A percentile compares a stretch with the other conserved stretches of the same genome.
Conservation (phyloP, 2,329 filamentous ascomycete species). For the Epichloe elymi region DNA sequence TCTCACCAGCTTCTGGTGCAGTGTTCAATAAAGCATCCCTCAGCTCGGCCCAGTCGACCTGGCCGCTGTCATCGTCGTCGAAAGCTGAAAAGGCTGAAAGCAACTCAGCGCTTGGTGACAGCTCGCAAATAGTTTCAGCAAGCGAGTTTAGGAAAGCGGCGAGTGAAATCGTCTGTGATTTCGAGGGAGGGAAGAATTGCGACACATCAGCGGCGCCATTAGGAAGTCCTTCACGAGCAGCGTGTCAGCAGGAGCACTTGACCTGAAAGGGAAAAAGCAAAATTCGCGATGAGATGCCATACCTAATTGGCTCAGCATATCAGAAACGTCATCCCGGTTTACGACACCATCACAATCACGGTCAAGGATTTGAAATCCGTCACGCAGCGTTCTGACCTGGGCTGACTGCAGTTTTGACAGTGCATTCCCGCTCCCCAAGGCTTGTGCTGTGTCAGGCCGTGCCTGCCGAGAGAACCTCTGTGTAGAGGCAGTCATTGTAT, state of each 20-base stretch:
- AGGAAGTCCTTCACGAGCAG: constrained; percentile 48
- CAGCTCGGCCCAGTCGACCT: constrained; percentile 73
- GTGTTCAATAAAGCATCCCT: constrained; percentile 74
- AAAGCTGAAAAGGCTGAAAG: constrained; percentile 88
- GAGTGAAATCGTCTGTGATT: constrained; percentile 63
- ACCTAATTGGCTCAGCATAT: constrained; percentile 81
- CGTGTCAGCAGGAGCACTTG: neutral
- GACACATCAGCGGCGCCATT: constrained; percentile 57
- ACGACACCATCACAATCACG: constrained; percentile 76
- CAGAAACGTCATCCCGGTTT: constrained; percentile 68
- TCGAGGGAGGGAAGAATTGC: constrained; percentile 66
- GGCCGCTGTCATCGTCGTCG: constrained; percentile 88
- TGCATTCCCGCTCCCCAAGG: constrained; percentile 35
- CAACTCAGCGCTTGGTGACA: constrained; percentile 70
- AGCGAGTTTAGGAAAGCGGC: constrained; percentile 77
- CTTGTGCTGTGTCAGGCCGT: constrained; percentile 19
- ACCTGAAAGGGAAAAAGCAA: neutral
- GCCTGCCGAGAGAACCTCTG: constrained; percentile 18
- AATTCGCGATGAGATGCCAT: constrained; percentile 9
- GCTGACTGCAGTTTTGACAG: constrained; percentile 65
- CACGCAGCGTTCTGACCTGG: constrained; percentile 76
- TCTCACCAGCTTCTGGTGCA: constrained; percentile 59
- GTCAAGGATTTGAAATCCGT: constrained; percentile 89
- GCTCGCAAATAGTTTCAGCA: constrained; percentile 55
- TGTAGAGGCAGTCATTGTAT: constrained; percentile 24